Base-by-base conservation (phyloP, 2,329 filamentous ascomycete species). In the Ustulina deusta region DNA sequence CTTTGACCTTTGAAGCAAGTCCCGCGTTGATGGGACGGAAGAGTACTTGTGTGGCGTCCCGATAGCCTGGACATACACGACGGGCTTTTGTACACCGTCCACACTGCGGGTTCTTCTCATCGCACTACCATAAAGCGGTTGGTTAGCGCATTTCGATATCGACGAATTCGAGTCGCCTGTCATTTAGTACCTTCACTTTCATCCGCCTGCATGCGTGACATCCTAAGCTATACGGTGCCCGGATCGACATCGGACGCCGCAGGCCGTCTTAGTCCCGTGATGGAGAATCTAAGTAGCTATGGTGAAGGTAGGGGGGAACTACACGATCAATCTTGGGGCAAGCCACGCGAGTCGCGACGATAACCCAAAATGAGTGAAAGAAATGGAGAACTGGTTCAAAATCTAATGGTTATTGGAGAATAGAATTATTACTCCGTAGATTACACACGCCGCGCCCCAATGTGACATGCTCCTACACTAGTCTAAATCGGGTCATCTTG, bases 121-220 rank as follows among this genome's bases (percentile, higher is more conserved):
- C 66, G 40, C 66, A 69, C 66, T 69, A 42, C n/a, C 22, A 32
- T 13, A 22, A 6, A 57, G 48, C n/a, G 13, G 25, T 13, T 27
- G 2, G n/a, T 68, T 49, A 68, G 52, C 20, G 29, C 27, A 20
- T 36, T 27, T 22, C 6, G 40, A n/a, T 1, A 54, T 34, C 9
- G 11, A 34, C 25, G 27, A 36, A 25, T n/a, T 22, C 22, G 5
- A 20, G 36, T 10, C 44, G 2, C 42, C 34, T 29, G 40, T 55
- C 29, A 25, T 32, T 44, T 32, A 40, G 4, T 69, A 69, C 63
- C 49, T 69, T 66, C 9, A 69, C 58, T 59, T 69, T 69, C 66
- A 69, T 69, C n/a, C 66, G 57, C 48, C 63, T 62, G 42, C 66
- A 68, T 27, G 57, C 57, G 25, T 62, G 57, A 44, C 66, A 69